Evolutionary conservation across 352 stramenopile genomes (phyloP), one percentile per base, ranked within the genome.

Genomic region (Phytophthora rubi): DNA sequence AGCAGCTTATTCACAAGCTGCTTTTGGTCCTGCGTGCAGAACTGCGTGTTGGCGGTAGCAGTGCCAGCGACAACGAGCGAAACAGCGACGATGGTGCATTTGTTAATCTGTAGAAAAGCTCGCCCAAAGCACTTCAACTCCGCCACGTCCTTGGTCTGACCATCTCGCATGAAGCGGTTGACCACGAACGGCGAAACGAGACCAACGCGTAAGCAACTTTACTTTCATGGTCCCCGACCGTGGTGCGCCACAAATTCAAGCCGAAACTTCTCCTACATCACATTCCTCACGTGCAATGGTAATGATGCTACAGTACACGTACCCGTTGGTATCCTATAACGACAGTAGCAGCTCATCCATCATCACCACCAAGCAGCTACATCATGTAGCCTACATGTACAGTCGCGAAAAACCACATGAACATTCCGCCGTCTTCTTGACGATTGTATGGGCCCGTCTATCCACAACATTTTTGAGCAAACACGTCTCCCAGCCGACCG

Each of bases 1-100:
- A 87, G 80, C 51, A 90, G 72, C 68, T 81, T 75, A 78, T 88
- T 92, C 55, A 83, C 69, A 37, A 66, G 39, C 67, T 88, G 63
- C 59, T 82, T 83, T 66, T 92, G 54, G 21, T 64, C 21, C 53
- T 87, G 76, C 51, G 75, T 80, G 68, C 85, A 92, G 70, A 89
- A 83, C 58, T 63, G 59, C 49, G 82, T 73, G 18, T 68, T 49
- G 66, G 76, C 52, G 12, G 62, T 59, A 39, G 49, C 42, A 58
- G 54, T 65, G 23, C 44, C 30, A 16, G 54, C 35, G n/a, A 67
- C 60, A 57, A 76, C 16, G 12, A 86, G 44, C 30, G 57, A 51
- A 47, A 75, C 49, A 12, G 54, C 53, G 2, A 69, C 59, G 59
- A 73, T 21, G 28, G 57, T 63, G 32, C 53, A 65, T 13, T 42